Evolutionary conservation across 345 rosid genomes (phyloP).

Genomic region (Crucihimalaya himalaica): DNA sequence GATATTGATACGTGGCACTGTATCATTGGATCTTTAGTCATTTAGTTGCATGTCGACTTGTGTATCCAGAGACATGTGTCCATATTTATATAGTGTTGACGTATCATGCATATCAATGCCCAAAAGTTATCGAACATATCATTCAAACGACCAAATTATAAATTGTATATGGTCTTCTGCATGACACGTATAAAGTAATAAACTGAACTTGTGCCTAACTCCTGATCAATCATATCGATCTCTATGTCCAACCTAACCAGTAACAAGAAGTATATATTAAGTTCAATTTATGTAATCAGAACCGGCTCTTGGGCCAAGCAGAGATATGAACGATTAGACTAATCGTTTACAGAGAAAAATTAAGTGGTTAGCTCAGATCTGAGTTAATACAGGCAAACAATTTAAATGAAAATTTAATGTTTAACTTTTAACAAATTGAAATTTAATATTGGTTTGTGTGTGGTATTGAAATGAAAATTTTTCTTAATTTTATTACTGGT

Average conservation of each 20-base stretch:
- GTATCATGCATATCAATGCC: slow-evolving; percentile 12
- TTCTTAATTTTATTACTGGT: too few relatives aligned
- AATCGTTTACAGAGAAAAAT: too few relatives aligned
- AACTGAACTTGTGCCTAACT: slow-evolving; percentile 23
- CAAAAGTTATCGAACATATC: slow-evolving; percentile 5
- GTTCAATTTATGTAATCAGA: neutral
- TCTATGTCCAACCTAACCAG: slow-evolving; percentile 15
- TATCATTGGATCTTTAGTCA: neutral
- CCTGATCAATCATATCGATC: neutral
- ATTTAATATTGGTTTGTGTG: too few relatives aligned
- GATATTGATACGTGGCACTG: neutral
- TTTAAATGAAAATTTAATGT: too few relatives aligned
- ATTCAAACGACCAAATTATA: neutral
- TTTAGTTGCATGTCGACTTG: slow-evolving; percentile 21
- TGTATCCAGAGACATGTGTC: neutral
- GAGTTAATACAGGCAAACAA: too few relatives aligned
- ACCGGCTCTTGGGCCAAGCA: too few relatives aligned
- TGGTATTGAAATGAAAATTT: too few relatives aligned
- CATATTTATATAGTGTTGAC: neutral
- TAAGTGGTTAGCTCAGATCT: too few relatives aligned
- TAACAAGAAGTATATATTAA: neutral
- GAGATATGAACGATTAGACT: too few relatives aligned
- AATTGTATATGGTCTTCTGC: neutral
- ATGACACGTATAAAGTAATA: slow-evolving; percentile 24
- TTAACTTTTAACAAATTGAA: too few relatives aligned